Percentiles rank a stretch among this genome's conserved stretches.
phyloP scores from a whole-genome alignment of 768 basidiomycete species.

The Boletus vinaceobasis region DNA sequence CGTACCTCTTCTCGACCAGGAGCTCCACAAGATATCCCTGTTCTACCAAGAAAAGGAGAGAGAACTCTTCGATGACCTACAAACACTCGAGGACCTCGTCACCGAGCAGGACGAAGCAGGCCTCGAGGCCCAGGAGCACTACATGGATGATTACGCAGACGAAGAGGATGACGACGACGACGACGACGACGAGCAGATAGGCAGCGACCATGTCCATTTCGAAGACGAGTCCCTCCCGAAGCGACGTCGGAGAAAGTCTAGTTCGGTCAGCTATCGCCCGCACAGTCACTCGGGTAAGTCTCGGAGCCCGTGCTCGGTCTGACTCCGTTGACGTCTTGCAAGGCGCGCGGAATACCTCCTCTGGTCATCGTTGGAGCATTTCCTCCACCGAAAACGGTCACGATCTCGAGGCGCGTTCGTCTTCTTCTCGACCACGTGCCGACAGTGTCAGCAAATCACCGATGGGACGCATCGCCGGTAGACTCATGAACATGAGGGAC shows the following conservation, averaged over 20 bases:
- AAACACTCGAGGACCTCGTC: conserved; percentile 55
- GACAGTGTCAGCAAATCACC: conserved; percentile 33
- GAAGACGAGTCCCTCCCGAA: conserved; percentile 27
- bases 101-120: conserved; percentile 59
- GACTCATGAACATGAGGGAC: conserved; percentile 49
- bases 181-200: conserved; percentile 37
- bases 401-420: conserved; percentile 29
- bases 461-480: conserved; percentile 42
- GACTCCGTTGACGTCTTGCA: not conserved
- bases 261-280: conserved; percentile 22
- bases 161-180: conserved; percentile 63
- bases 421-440: conserved; percentile 21
- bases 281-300: conserved; percentile 25
- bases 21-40: conserved; percentile 71
- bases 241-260: conserved; percentile 37
- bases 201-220: conserved; percentile 22
- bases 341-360: conserved; percentile 10
- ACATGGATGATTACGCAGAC: conserved; percentile 44
- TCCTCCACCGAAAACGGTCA: conserved; percentile 45
- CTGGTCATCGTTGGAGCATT: conserved; percentile 37
- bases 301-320: not conserved
- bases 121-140: conserved; percentile 45
- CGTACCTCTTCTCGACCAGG: conserved; percentile 70
- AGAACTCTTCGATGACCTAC: conserved; percentile 62
- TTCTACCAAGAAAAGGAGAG: conserved; percentile 81